Evolutionary conservation across 208 protist genomes (phyloP).

Genomic region (Tritrichomonas foetus): DNA sequence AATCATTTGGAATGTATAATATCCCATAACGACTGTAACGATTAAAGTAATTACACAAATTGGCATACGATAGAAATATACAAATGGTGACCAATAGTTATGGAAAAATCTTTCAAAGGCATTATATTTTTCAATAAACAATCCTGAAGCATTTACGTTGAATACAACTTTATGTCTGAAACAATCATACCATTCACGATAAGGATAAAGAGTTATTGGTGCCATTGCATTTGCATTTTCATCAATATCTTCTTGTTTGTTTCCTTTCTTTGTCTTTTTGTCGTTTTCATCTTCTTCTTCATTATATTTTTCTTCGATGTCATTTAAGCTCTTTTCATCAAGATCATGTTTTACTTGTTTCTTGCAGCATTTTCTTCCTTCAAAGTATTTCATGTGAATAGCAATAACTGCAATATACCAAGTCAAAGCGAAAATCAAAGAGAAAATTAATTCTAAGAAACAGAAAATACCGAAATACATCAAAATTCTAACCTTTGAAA

Average conservation of each 20-base stretch:
- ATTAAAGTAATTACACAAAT: neutral
- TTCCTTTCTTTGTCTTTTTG: too few species aligned
- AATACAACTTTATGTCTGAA: neutral
- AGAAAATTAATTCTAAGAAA: neutral
- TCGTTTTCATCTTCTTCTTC: too few species aligned
- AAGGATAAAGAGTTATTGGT: neutral
- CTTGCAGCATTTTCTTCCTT: neutral
- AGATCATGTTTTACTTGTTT: neutral
- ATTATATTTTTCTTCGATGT: neutral
- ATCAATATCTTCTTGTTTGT: too few species aligned
- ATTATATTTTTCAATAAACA: neutral
- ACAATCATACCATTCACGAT: neutral
- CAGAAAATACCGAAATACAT: neutral
- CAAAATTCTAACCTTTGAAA: neutral
- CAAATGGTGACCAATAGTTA: neutral
- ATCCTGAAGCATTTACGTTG: neutral
- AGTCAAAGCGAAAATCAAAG: neutral
- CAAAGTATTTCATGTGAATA: neutral
- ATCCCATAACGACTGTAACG: neutral
- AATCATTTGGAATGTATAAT: neutral
- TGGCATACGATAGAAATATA: neutral
- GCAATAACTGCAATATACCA: neutral
- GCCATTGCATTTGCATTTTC: too few species aligned
- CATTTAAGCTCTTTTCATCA: too few species aligned
- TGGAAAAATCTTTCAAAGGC: neutral